These are phyloP conservation scores for Suillus brevipes DNA, from an alignment of 768 basidiomycete genomes.

Conservation along the genomic window DNA sequence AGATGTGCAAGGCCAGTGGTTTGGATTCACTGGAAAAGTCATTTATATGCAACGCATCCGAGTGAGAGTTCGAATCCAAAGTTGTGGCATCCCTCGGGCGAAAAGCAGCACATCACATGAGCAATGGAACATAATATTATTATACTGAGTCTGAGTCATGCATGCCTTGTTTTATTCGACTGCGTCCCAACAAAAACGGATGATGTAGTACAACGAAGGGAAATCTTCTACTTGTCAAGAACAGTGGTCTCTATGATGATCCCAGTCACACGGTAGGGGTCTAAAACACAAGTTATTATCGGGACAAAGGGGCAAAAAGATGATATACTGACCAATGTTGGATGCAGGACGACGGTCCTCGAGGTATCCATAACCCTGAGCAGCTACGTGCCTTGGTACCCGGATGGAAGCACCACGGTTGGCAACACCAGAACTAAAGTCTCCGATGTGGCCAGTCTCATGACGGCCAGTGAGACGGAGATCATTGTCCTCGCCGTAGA, in stretches of 20 bases:
- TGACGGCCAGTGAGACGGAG: conserved; percentile 93
- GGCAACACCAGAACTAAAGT: conserved; percentile 93
- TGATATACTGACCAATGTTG: conserved; percentile 78
- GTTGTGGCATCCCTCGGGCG: too few relatives aligned
- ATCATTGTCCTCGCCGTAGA: conserved; percentile 98
- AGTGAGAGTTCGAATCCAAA: too few relatives aligned
- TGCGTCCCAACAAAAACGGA: conserved; percentile 8
- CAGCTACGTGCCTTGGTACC: conserved; percentile 90
- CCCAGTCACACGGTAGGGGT: conserved; percentile 92
- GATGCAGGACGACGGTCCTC: conserved; percentile 98
- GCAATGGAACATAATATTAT: background rate
- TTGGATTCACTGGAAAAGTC: background rate
- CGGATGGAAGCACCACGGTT: conserved; percentile 97
- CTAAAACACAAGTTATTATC: conserved; percentile 36
- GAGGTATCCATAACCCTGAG: conserved; percentile 92
- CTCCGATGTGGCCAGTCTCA: conserved; percentile 93
- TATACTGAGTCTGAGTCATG: conserved; percentile 19
- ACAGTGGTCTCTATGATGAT: conserved; percentile 89
- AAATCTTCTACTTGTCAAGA: conserved; percentile 51
- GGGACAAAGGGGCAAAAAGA: conserved; percentile 5
- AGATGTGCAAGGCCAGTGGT: background rate
- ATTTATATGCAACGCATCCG: too few relatives aligned
- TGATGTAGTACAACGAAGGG: conserved; percentile 14
- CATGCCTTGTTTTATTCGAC: conserved; percentile 13
- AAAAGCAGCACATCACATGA: background rate